Evolutionary conservation across 2,329 filamentous ascomycete species (phyloP), one percentile per base, ranked within the genome.

Genomic region (Arthroderma sp.): DNA sequence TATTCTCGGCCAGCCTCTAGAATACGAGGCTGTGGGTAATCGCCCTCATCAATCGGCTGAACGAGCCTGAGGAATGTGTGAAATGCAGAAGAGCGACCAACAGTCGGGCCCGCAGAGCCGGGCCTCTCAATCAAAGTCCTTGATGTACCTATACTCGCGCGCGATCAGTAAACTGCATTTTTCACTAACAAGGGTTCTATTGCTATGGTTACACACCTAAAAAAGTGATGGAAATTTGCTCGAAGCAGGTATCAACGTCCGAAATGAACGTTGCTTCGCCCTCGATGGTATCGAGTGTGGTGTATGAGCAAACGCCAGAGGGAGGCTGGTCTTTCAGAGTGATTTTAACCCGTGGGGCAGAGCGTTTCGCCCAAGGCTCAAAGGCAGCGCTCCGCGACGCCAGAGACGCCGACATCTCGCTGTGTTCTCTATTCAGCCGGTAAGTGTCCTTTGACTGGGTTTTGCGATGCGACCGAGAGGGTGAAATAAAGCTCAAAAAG

Each of bases 11-110:
- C 79, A n/a, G 78, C 75, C 63, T 78, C 73, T 2, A 83, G 70
- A 3, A 82, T 71, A 25, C 78, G 73, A 38, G 80, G 76, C 35
- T 74, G 72, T 0, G 83, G 82, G 58, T 83, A 78, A n/a, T 71
- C 67, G 15, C 71, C 65, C 2, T 77, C 67, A 43, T 78, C 67
- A 37, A 83, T 77, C 2, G 83, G 83, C 65, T 85, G 82, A 58
- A 74, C 75, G 28, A 86, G 74, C 59, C 79, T 81, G 37, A 86
- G 70, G 63, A 86, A 86, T 17, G 76, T 77, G 59, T 84, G 82
- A 52, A 73, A 75, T 21, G 81, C 79, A 60, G 80, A 79, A 19
- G 77, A 77, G 15, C 77, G 76, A 47, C 77, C 78, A 17, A 77
- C 75, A 54, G 80, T 73, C 33, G 79, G 74, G 2, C 79, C 74